These are phyloP conservation scores for Scortechinia acanthostroma DNA, from an alignment of 2,329 filamentous ascomycete species.

Conservation along the genomic window DNA sequence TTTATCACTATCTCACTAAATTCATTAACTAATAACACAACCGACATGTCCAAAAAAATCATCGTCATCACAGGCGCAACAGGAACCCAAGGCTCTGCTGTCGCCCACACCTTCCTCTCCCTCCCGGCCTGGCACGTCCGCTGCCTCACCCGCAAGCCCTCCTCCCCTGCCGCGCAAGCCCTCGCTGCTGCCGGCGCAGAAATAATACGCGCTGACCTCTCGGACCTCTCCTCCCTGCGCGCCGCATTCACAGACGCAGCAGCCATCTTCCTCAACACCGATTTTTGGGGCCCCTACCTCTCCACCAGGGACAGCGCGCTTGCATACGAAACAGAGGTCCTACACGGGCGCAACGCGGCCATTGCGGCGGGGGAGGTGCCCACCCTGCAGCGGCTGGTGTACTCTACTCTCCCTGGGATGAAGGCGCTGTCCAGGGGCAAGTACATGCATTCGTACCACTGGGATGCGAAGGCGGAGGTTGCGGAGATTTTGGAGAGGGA, in stretches of 20 bases:
- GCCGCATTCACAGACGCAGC: not conserved
- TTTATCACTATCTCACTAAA: not conserved
- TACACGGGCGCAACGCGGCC: slow-evolving; percentile 12
- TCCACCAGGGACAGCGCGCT: slow-evolving; percentile 4
- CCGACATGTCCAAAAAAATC: too few species aligned
- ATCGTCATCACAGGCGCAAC: not conserved
- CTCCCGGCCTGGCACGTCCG: not conserved
- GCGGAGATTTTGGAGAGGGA: too few species aligned
- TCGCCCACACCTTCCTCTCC: not conserved
- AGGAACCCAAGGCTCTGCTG: not conserved
- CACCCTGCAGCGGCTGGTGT: slow-evolving; percentile 11
- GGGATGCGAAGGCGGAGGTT: too few species aligned
- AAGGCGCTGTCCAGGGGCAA: slow-evolving; percentile 6
- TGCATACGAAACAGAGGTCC: slow-evolving; percentile 8
- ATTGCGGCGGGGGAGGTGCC: slow-evolving; percentile 7
- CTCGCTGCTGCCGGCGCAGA: not conserved
- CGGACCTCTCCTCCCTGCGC: not conserved
- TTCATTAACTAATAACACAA: not conserved
- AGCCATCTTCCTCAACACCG: not conserved
- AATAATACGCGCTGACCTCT: not conserved
- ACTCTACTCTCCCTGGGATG: slow-evolving; percentile 11
- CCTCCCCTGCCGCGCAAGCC: not conserved
- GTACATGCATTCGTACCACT: too few species aligned
- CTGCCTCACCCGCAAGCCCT: not conserved
- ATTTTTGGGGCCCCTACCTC: too few species aligned